Conservation (phyloP, 225 moss, liverwort and hornwort species). For the Pseudisothecium myosuroides region DNA sequence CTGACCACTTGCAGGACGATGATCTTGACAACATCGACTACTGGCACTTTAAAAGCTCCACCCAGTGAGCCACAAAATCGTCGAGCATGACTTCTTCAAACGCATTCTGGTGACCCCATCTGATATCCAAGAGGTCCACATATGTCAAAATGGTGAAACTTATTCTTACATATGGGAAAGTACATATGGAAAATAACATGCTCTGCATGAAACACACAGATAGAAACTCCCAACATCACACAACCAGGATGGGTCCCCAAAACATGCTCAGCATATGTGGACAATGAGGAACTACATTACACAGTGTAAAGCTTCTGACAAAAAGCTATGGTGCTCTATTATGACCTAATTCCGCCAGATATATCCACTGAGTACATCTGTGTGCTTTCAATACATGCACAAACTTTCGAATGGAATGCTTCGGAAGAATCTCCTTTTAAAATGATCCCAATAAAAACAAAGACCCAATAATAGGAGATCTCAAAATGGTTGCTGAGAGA, state of each 20-base stretch:
- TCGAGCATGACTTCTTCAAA: neutral
- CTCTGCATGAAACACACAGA: neutral
- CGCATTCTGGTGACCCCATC: neutral
- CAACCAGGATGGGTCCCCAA: neutral
- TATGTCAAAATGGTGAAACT: neutral
- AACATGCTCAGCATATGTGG: neutral
- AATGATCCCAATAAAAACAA: neutral
- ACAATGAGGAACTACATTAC: neutral
- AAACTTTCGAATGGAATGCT: neutral
- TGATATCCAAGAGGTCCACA: slow-evolving; percentile 10
- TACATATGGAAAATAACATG: neutral
- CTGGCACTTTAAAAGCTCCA: neutral
- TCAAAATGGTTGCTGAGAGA: neutral
- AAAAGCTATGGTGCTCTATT: neutral
- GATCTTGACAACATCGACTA: neutral
- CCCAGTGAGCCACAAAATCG: neutral
- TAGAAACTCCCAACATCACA: neutral
- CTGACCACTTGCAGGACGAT: neutral
- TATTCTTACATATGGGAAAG: neutral
- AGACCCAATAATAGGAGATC: neutral
- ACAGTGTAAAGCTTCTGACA: neutral
- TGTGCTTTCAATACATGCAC: neutral
- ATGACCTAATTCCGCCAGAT: neutral
- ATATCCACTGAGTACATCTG: neutral
- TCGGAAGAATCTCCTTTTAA: neutral